Conservation (phyloP, 768 basidiomycete species). For the Mycena filopes region DNA sequence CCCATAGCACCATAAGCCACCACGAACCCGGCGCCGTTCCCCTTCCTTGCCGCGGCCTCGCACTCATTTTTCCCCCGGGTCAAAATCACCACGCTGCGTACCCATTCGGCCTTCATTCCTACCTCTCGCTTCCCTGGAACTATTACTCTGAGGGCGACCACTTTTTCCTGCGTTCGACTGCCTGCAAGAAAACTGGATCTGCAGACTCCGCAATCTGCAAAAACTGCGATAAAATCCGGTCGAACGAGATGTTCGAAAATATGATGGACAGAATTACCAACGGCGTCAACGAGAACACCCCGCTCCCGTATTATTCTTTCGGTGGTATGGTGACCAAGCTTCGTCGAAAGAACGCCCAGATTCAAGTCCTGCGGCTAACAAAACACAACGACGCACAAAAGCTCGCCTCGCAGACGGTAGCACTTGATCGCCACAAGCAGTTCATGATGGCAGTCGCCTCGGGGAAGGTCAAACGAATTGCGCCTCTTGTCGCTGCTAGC, state of each 20-base stretch:
- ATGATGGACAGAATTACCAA: conserved; percentile 27
- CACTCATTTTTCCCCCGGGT: not conserved
- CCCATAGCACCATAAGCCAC: no score
- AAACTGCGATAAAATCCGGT: not conserved
- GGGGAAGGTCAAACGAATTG: conserved; percentile 30
- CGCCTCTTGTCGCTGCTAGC: conserved; percentile 14
- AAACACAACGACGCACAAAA: conserved; percentile 21
- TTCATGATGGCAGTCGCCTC: conserved; percentile 28
- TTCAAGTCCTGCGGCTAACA: conserved; percentile 9
- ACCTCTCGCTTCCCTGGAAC: not conserved
- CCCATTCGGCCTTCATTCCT: conserved; percentile 3
- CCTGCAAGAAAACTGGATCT: not conserved
- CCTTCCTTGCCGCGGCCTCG: not conserved
- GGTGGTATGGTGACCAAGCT: conserved; percentile 17
- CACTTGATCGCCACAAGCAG: conserved; percentile 31
- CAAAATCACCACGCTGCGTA: conserved; percentile 2
- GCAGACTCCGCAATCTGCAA: not conserved
- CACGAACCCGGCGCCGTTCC: not conserved
- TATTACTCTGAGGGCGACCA: conserved; percentile 5
- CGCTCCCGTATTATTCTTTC: conserved; percentile 18
- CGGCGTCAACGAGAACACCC: conserved; percentile 11
- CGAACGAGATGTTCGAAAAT: conserved; percentile 15
- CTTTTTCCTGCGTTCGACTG: not conserved
- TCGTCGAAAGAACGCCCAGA: conserved; percentile 3
- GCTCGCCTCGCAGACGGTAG: not conserved